Percentiles rank a stretch among this genome's conserved stretches.
Evolutionary conservation across 495 filamentous ascomycete species (phyloP).

Genomic region (Hypoxylon crocopeplum): DNA sequence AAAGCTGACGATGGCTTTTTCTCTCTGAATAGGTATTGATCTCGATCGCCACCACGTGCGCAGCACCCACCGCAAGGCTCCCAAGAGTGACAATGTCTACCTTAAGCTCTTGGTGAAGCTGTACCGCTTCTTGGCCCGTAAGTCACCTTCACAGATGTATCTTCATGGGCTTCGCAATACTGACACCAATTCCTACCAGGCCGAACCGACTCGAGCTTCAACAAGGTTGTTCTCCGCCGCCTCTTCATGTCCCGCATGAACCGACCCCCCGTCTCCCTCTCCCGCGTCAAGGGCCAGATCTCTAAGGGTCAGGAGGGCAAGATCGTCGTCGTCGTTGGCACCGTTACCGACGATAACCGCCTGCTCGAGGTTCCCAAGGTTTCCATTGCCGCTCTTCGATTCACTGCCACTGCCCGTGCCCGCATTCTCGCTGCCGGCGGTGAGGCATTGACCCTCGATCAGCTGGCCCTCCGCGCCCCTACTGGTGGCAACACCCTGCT

Average conservation of each 20-base stretch:
- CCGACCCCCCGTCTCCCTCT: slow-evolving; percentile 92
- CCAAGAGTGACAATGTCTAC: slow-evolving; percentile 98
- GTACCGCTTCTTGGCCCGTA: slow-evolving; percentile 97
- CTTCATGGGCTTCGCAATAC: not conserved
- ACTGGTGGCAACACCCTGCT: slow-evolving; percentile 95
- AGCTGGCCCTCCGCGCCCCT: slow-evolving; percentile 90
- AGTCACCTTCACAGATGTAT: slow-evolving; percentile 48
- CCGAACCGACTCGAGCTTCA: slow-evolving; percentile 95
- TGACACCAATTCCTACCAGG: slow-evolving; percentile 54
- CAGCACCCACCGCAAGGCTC: slow-evolving; percentile 87
- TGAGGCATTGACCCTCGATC: slow-evolving; percentile 92
- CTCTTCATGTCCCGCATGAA: slow-evolving; percentile 98
- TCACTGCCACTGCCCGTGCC: slow-evolving; percentile 94
- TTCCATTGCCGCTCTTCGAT: slow-evolving; percentile 87
- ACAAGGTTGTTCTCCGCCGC: slow-evolving; percentile 93
- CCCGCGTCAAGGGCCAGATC: slow-evolving; percentile 78
- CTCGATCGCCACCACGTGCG: slow-evolving; percentile 83
- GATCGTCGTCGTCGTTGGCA: slow-evolving; percentile 90
- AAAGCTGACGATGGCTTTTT: slow-evolving; percentile 60
- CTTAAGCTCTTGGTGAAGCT: slow-evolving; percentile 98
- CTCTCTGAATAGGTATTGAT: slow-evolving; percentile 66
- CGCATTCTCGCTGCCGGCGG: slow-evolving; percentile 92
- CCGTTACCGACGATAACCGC: slow-evolving; percentile 96
- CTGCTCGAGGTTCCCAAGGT: slow-evolving; percentile 88
- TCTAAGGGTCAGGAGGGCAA: slow-evolving; percentile 76